Evolutionary conservation across 2,329 filamentous ascomycete species (phyloP).

Genomic region (Penicillium sp.): DNA sequence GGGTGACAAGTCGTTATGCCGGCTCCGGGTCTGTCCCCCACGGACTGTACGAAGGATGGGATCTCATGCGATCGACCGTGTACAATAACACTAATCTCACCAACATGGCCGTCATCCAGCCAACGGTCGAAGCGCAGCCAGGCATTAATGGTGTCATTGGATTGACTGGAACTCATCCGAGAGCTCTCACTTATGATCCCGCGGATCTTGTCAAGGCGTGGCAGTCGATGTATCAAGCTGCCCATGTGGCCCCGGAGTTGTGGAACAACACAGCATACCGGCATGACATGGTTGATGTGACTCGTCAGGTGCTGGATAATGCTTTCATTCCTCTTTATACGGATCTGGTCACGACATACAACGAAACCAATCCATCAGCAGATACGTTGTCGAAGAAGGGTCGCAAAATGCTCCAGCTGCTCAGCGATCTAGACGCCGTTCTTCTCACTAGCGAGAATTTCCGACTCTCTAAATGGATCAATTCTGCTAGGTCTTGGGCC

Average conservation of each 20-base stretch:
- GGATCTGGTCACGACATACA: constrained; percentile 42
- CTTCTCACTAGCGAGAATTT: constrained; percentile 50
- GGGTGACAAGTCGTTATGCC: constrained; percentile 51
- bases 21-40: constrained; percentile 28
- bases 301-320: constrained; percentile 55
- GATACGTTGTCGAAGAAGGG: constrained; percentile 32
- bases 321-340: constrained; percentile 48
- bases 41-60: constrained; percentile 51
- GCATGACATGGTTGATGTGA: constrained; percentile 56
- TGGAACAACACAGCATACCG: constrained; percentile 50
- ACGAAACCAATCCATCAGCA: constrained; percentile 22
- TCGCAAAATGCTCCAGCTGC: constrained; percentile 36
- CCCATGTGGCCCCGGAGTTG: constrained; percentile 34
- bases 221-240: constrained; percentile 45
- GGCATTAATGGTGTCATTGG: constrained; percentile 46
- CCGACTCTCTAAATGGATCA: constrained; percentile 48
- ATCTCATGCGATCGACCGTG: constrained; percentile 49
- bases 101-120: constrained; percentile 48
- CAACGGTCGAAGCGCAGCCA: constrained; percentile 53
- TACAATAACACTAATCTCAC: constrained; percentile 57
- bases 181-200: constrained; percentile 49
- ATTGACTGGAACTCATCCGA: constrained; percentile 39
- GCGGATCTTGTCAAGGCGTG: constrained; percentile 44
- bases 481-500: constrained; percentile 41
- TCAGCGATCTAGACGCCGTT: constrained; percentile 47